Base-by-base conservation (phyloP, 2,329 filamentous ascomycete genomes). In the Verticillium longisporum region DNA sequence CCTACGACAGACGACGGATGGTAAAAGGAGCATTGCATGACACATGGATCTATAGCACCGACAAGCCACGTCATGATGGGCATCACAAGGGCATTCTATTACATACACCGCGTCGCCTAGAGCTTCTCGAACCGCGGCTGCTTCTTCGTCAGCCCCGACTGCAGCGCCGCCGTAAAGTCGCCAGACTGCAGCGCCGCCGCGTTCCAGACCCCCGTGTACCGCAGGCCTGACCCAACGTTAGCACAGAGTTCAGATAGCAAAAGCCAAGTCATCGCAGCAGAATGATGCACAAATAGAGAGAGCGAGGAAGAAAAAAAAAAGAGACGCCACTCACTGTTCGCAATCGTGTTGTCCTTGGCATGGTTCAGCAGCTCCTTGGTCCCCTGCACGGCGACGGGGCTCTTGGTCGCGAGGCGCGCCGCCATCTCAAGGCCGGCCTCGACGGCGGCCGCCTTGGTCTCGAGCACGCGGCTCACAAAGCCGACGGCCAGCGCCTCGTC, bases 201-300 rank as follows among this genome's bases (percentile, higher is more conserved):
- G 71, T 98, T 98, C 94, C 93, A 97, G 1, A 95, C 82, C 11
- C 85, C 83, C 4, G 93, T 96, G 74, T 97, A 97, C 61, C 85
- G 85, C 72, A 98, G 76, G 56, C 87, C 86, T 88, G 65, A 10
- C 50, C 18, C 26, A 26, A 13, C n/a, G 55, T 36, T 34, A 55
- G 26, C 32, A 33, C 11, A 7, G 33, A 32, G 32, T 31, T 15
- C 26, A 32, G 26, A 26, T 26, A 34, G 26, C 32, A 6, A 15
- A 33, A 5, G 14, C 13, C 18, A 36, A 36, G 11, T 7, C 7
- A 3, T 1, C 11, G 26, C 26, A n/a, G 26, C 26, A 18, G 26
- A 4, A 5, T 21, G 5, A 10, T 9, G 15, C 58, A 31, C 33
- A 26, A 26, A 26, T 26, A 26, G 26, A 26, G 3, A 26, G 26